Base-by-base conservation (phyloP, 768 basidiomycete species). In the Phlegmacium glaucopus region DNA sequence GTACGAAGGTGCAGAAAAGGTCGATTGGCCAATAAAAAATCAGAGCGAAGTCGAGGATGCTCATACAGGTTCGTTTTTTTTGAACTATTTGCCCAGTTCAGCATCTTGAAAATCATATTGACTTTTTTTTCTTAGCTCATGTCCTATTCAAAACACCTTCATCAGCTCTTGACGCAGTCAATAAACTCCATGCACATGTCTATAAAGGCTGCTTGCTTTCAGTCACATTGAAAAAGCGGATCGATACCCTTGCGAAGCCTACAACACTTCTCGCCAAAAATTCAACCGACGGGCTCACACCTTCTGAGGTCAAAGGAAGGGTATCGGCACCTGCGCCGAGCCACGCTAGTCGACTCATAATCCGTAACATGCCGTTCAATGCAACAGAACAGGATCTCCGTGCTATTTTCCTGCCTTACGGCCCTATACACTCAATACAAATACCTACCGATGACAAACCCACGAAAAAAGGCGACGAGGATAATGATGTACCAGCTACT, bases 331-430 rank as follows among this genome's bases (percentile, higher is more conserved):
- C 22, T 22, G 22, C 22, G 1, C 87, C 87, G 0, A 89, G 75
- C 58, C 83, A 83, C 50, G 81, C 83, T 0, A 89, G 82, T 54
- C 78, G 94, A 16, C 77, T 98, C 45, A 95, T 98, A 59, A 78
- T 98, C 18, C 83, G 94, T 49, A 98, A 98, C 64, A 72, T 96
- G 35, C 87, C 91, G 0, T 96, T 82, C 56, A 74, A 90, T 69
- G 78, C 87, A 27, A 86, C 86, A 0, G 87, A 90, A 53, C 82
- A 88, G 58, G 94, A 96, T 60, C 70, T 98, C 4, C 83, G 90
- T 42, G 82, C 87, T 0, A 66, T 87, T 2, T 98, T 98, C 72
- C 77, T 94, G 2, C 89, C 90, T 0, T 83, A 86, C 51, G 94
- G 94, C 0, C 85, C 93, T 0, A 84, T 98, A 15, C 74, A 93